Conservation (phyloP, 2,329 filamentous ascomycete species). For the Chaetomiaceae sp. region DNA sequence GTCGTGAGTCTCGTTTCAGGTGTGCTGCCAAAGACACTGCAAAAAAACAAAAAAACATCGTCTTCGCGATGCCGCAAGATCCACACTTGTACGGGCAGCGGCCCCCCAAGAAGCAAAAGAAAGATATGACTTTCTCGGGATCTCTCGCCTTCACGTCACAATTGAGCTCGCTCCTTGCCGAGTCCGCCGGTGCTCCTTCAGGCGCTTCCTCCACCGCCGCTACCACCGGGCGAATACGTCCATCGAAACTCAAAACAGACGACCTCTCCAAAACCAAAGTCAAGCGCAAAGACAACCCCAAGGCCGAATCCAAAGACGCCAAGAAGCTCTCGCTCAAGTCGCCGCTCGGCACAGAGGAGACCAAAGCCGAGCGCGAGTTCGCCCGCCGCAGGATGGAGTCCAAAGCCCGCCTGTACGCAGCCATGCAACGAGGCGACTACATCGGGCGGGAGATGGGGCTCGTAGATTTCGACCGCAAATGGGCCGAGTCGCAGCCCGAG, state of each 20-base stretch:
- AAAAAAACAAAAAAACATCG: no score
- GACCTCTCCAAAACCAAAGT: constrained; percentile 60
- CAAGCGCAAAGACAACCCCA: constrained; percentile 38
- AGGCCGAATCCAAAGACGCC: constrained; percentile 39
- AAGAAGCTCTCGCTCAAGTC: constrained; percentile 46
- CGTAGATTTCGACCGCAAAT: constrained; percentile 95
- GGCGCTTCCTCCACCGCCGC: constrained; percentile 37
- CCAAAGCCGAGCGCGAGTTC: constrained; percentile 64
- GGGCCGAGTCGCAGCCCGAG: constrained; percentile 65
- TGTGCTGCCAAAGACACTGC: no score
- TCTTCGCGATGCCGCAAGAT: constrained; percentile 55
- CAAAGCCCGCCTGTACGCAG: constrained; percentile 82
- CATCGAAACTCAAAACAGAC: constrained; percentile 53
- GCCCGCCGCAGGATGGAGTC: constrained; percentile 81
- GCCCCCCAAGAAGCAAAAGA: constrained; percentile 63
- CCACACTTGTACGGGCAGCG: constrained; percentile 72
- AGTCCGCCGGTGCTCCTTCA: constrained; percentile 37
- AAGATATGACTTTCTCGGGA: constrained; percentile 65
- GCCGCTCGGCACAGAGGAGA: constrained; percentile 53
- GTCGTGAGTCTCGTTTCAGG: no score
- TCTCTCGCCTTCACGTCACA: constrained; percentile 85
- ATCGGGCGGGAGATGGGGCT: constrained; percentile 64
- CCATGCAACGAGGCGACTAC: constrained; percentile 86
- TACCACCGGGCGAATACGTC: constrained; percentile 47
- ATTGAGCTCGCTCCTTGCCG: constrained; percentile 73